Evolutionary conservation across 495 filamentous ascomycete genomes (phyloP), one percentile per base, ranked within the genome.

Genomic region (Lindgomyces ingoldianus): DNA sequence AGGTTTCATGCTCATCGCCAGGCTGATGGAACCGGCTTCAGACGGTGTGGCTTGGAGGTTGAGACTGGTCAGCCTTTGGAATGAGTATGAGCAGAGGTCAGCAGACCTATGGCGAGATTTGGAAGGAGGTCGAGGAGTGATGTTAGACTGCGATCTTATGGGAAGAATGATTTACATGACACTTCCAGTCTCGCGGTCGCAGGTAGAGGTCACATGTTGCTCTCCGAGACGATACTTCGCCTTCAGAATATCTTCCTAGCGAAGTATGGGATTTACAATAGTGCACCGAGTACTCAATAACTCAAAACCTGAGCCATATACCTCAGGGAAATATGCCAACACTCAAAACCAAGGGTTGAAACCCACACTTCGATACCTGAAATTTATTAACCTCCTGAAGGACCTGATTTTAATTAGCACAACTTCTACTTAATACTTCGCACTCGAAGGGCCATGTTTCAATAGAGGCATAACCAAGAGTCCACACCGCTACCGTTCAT

Each of bases 41-140:
- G 14, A 39, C n/a, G 33, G 14, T 39, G 33, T 39, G 33, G 33
- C 33, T 39, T 6, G 14, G 33, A 14, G 14, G 6, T 39, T 39
- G 33, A 39, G 33, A 39, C 33, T 39, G 33, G n/a, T 39, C 6
- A 49, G 24, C 22, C 26, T 25, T 58, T 42, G 29, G 14, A 1
- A 8, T 50, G 12, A 49, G 57, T 48, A 48, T 42, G 46, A 53
- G 47, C 1, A 9, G 9, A 16, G 46, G 47, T 61, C 58, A 61
- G 26, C 58, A 52, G 58, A 61, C 33, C 21, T 22, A n/a, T 16
- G 14, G 44, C 36, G 59, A 62, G 49, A 62, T 47, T 52, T 21
- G 16, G 1, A 12, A 41, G 22, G 8, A 39, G 57, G 11, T 12
- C n/a, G 46, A 25, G 25, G 42, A 24, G 19, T 22, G 16, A 22